These are phyloP conservation scores for Heracleum sosnowskyi DNA, from an alignment of 129 eudicot genomes.

Conservation along the genomic window DNA sequence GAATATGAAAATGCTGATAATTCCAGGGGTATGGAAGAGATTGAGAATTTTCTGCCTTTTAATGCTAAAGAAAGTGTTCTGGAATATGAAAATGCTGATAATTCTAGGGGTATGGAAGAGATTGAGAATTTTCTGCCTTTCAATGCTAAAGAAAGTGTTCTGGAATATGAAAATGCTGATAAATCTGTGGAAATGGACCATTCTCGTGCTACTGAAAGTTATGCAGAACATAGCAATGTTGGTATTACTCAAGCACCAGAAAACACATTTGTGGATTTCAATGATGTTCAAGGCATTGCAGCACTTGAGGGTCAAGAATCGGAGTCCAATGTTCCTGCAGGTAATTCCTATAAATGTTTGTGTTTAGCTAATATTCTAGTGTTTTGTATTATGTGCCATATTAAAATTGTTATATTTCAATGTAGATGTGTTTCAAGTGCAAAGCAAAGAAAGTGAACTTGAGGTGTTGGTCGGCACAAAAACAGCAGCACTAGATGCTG, in stretches of 20 bases:
- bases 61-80: conserved; percentile 34
- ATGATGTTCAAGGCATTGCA: conserved; percentile 25
- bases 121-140: conserved; percentile 49
- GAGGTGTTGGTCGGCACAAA: conserved; percentile 25
- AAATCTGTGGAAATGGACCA: conserved; percentile 24
- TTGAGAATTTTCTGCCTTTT: conserved; percentile 45
- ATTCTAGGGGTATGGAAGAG: conserved; percentile 32
- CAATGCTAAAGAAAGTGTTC: conserved; percentile 35
- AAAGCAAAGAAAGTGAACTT: conserved; percentile 28
- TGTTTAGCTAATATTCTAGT: neutral
- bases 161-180: conserved; percentile 3
- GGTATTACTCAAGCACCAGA: conserved; percentile 12
- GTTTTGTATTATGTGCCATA: neutral
- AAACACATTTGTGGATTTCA: conserved; percentile 17
- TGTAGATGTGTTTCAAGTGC: conserved; percentile 25
- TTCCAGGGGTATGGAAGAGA: conserved; percentile 37
- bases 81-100: conserved; percentile 4
- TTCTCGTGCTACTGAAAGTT: conserved; percentile 40
- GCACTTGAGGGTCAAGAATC: conserved; percentile 25
- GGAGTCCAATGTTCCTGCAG: conserved; percentile 31
- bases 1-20: neutral
- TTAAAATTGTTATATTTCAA: neutral
- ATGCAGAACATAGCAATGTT: conserved; percentile 17
- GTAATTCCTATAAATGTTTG: conserved; percentile 12
- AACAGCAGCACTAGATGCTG: neutral